Conservation (phyloP, 352 stramenopile genomes). For the Blastocystis sp. region DNA sequence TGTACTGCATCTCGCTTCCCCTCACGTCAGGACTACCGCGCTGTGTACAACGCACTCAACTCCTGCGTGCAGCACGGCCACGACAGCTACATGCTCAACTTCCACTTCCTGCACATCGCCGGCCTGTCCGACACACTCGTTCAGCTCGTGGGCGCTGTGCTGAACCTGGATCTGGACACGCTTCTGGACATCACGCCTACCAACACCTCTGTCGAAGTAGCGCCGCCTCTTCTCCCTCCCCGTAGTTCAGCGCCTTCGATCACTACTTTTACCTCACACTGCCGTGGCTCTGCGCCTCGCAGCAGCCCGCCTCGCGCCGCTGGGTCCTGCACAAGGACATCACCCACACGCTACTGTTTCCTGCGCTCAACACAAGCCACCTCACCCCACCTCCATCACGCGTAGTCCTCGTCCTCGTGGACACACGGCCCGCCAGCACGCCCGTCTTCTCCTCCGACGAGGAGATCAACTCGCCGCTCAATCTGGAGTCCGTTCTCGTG, state of each 20-base stretch:
- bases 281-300: conserved; percentile 12
- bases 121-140: conserved; percentile 15
- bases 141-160: conserved; percentile 37
- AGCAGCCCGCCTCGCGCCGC: neutral
- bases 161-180: conserved; percentile 56
- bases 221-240: neutral
- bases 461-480: conserved; percentile 17
- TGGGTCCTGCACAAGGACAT: neutral
- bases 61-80: neutral
- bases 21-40: conserved; percentile 30
- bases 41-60: conserved; percentile 12
- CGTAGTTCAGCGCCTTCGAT: neutral
- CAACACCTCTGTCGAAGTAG: neutral
- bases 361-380: conserved; percentile 15
- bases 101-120: conserved; percentile 53
- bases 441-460: neutral
- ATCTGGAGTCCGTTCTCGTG: conserved; percentile 37
- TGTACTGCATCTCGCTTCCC: neutral
- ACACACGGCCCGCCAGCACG: neutral
- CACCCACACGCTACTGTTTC: conserved; percentile 31
- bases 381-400: neutral
- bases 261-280: conserved; percentile 29
- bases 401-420: conserved; percentile 29
- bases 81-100: neutral
- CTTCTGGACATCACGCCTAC: conserved; percentile 46